Percentiles rank a stretch among this genome's conserved stretches.
Evolutionary conservation across 768 basidiomycete species (phyloP).

Genomic region (Hydnomerulius pinastri): DNA sequence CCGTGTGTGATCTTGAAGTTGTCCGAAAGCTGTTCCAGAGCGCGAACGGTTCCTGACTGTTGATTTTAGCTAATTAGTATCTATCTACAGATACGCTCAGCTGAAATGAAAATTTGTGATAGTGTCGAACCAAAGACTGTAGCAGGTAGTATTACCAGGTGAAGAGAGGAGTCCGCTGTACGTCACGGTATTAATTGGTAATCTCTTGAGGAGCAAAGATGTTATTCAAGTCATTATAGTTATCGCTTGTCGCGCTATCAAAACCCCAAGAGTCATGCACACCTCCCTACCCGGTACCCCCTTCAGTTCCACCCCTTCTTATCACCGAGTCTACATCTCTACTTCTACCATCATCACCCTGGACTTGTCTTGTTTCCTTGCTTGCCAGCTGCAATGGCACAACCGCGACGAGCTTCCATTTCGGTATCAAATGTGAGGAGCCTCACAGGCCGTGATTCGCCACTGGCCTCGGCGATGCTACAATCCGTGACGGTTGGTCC

Average conservation of each 20-base stretch:
- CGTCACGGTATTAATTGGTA: too few species aligned
- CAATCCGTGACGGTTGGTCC: slow-evolving; percentile 18
- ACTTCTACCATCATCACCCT: neutral
- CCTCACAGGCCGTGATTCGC: slow-evolving; percentile 18
- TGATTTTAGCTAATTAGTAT: neutral
- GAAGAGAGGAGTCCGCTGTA: too few species aligned
- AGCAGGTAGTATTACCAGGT: too few species aligned
- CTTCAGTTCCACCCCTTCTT: too few species aligned
- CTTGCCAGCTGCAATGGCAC: slow-evolving; percentile 10
- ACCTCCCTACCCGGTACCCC: slow-evolving; percentile 4
- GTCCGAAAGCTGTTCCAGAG: neutral
- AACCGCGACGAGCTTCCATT: slow-evolving; percentile 21
- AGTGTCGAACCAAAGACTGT: too few species aligned
- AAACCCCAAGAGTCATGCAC: slow-evolving; percentile 18
- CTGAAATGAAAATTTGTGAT: neutral
- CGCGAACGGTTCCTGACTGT: neutral
- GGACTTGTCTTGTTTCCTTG: slow-evolving; percentile 12
- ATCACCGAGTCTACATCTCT: slow-evolving; percentile 6
- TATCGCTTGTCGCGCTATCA: neutral
- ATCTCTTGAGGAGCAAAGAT: too few species aligned
- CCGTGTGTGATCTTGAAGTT: neutral
- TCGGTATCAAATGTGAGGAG: slow-evolving; percentile 15
- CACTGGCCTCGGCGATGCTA: slow-evolving; percentile 5
- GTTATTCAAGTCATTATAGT: neutral
- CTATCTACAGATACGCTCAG: neutral